Conservation (phyloP, 2,329 filamentous ascomycete species). For the Penicillium sp. region DNA sequence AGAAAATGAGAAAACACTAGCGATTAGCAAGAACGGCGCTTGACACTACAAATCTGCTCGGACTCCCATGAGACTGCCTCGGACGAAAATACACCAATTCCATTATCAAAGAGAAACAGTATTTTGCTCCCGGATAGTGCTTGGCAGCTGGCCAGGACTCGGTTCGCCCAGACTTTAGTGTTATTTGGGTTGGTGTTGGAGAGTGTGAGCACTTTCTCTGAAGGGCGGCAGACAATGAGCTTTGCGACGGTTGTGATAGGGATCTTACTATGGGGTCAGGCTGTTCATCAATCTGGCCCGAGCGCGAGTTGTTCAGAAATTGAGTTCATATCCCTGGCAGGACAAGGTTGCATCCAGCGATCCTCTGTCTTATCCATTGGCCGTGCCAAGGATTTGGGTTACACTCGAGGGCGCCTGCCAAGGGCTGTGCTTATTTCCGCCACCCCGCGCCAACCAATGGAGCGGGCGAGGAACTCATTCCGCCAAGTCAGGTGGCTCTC, state of each 20-base stretch:
- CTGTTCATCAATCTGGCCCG: not conserved
- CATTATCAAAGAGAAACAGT: constrained; percentile 10
- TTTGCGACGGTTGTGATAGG: not conserved
- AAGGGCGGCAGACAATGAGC: not conserved
- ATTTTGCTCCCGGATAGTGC: not conserved
- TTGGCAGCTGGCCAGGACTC: not conserved
- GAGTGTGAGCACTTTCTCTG: not conserved
- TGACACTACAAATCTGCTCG: not conserved
- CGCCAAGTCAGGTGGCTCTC: not conserved
- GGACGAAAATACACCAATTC: not conserved
- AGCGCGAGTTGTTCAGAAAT: not conserved
- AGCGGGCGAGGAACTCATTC: not conserved
- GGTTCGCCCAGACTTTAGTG: not conserved
- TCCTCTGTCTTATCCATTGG: not conserved
- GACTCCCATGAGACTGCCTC: not conserved
- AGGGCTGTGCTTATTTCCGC: constrained; percentile 12
- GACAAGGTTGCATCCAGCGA: not conserved
- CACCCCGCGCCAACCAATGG: not conserved
- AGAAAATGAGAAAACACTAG: not conserved
- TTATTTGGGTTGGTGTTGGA: not conserved
- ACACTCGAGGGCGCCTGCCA: constrained; percentile 4
- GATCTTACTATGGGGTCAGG: not conserved
- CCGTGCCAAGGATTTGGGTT: constrained; percentile 10
- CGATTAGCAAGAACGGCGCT: not conserved
- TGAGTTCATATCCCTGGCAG: not conserved